Evolutionary conservation across 2,329 filamentous ascomycete species (phyloP), one percentile per base, ranked within the genome.

Genomic region (Beauveria pseudobassiana): DNA sequence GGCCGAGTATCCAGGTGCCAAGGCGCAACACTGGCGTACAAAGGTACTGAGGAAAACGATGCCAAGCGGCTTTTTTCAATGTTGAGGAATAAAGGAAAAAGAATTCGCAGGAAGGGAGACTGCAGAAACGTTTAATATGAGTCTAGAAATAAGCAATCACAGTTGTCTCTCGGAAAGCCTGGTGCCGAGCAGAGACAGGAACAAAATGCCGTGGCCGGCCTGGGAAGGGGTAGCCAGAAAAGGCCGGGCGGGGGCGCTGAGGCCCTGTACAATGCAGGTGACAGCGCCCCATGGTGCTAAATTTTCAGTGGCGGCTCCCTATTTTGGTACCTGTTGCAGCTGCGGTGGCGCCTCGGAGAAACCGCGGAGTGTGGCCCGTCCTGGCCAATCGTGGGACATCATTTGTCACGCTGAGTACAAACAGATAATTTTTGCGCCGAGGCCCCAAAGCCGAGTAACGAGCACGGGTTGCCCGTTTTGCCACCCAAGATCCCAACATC

Each of bases 381-480:
- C 16, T 28, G 26, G 40, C 57, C 57, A 60, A 60, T 60, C 57
- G 49, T 12, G n/a, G 57, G 48, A 5, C 10, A 46, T 3, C 26
- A 34, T 34, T 60, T 60, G 49, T 60, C 57, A 60, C 18, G 57
- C 24, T 60, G 48, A 53, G 49, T 24, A 50, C 22, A 24, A 9
- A 5, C 22, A 56, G 42, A 18, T n/a, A 7, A 5, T 20, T 38
- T 9, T 18, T 30, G 24, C 42, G 42, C 53, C 53, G 28, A 22
- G 42, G 20, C 7, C 40, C 7, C 40, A 40, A 59, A 26, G 24
- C 57, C 57, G 57, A 59, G 26, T 18, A 22, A 48, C 49, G 56
- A 51, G 45, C 20, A 20, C 26, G 7, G 50, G 7, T 20, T 28
- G 18, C 18, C 10, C n/a, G n/a, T 38, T 24, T 54, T 14, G 52